Evolutionary conservation across 2,329 filamentous ascomycete genomes (phyloP).

Genomic region (Sordariomycetes sp.): DNA sequence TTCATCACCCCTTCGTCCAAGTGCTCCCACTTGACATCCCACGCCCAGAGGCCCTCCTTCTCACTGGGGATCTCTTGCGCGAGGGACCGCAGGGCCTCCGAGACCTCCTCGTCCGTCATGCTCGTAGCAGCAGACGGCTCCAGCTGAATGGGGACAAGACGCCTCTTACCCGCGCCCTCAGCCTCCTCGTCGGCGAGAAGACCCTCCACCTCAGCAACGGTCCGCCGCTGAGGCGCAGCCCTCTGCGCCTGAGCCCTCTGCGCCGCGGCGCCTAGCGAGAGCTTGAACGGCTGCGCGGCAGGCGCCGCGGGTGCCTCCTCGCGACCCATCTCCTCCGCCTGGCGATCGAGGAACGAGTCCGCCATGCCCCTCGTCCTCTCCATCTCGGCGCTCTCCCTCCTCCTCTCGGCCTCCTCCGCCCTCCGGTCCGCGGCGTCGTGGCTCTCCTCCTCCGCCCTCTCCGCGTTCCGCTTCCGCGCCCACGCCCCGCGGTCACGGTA

Average conservation of each 20-base stretch:
- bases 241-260: conserved; percentile 53
- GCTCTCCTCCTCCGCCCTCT: conserved; percentile 59
- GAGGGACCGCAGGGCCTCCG: conserved; percentile 66
- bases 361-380: conserved; percentile 76
- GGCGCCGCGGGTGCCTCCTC: conserved; percentile 19
- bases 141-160: conserved; percentile 72
- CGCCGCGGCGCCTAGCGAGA: conserved; percentile 80
- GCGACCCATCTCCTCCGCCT: conserved; percentile 62
- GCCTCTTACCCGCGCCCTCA: conserved; percentile 53
- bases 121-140: conserved; percentile 53
- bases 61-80: conserved; percentile 84
- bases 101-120: conserved; percentile 78
- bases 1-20: conserved; percentile 69
- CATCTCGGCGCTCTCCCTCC: conserved; percentile 54
- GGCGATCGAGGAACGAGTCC: conserved; percentile 78
- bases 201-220: conserved; percentile 86
- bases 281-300: conserved; percentile 72
- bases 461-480: conserved; percentile 66
- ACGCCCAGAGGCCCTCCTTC: conserved; percentile 79
- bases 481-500: conserved; percentile 78
- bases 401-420: conserved; percentile 62
- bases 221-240: conserved; percentile 50
- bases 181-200: conserved; percentile 93
- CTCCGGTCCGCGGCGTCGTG: conserved; percentile 74
- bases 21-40: conserved; percentile 85